Percentiles rank a stretch among this genome's conserved stretches.
Evolutionary conservation across 108 stramenopile species (phyloP).

Genomic region (Epipyxis sp.): DNA sequence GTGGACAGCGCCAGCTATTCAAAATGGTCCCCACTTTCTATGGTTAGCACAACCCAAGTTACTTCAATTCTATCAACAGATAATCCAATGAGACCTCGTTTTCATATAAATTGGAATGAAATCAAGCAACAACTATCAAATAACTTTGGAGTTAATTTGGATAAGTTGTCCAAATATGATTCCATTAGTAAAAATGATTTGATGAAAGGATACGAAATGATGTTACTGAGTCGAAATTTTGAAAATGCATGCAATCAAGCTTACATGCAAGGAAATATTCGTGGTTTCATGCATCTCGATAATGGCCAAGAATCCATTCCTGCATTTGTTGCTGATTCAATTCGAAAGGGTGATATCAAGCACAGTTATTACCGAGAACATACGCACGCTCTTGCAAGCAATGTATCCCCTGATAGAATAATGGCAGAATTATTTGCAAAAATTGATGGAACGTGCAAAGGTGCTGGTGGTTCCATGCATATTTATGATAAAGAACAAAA

Average conservation of each 20-base stretch:
- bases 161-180: constrained; percentile 48
- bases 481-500: constrained; percentile 87
- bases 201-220: constrained; percentile 73
- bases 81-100: constrained; percentile 12
- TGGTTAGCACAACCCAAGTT: too few species aligned
- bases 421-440: constrained; percentile 98
- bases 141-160: constrained; percentile 35
- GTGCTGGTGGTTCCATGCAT: constrained; percentile 97
- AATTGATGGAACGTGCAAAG: constrained; percentile 92
- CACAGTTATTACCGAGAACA: constrained; percentile 96
- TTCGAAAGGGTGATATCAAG: constrained; percentile 85
- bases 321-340: constrained; percentile 84
- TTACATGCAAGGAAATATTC: constrained; percentile 87
- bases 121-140: constrained; percentile 25
- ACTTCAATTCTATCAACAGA: too few species aligned
- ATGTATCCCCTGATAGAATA: constrained; percentile 76
- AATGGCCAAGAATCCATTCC: constrained; percentile 95
- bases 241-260: constrained; percentile 98
- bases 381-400: constrained; percentile 91
- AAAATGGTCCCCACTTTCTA: too few species aligned
- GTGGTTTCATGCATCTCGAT: constrained; percentile 98
- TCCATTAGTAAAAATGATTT: constrained; percentile 70
- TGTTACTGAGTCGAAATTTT: constrained; percentile 83
- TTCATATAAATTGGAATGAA: background rate
- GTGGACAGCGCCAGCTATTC: too few species aligned